Percentiles rank a stretch among this genome's conserved stretches.
Evolutionary conservation across 2,329 filamentous ascomycete species (phyloP).

Genomic region (Nemania bipapillata): DNA sequence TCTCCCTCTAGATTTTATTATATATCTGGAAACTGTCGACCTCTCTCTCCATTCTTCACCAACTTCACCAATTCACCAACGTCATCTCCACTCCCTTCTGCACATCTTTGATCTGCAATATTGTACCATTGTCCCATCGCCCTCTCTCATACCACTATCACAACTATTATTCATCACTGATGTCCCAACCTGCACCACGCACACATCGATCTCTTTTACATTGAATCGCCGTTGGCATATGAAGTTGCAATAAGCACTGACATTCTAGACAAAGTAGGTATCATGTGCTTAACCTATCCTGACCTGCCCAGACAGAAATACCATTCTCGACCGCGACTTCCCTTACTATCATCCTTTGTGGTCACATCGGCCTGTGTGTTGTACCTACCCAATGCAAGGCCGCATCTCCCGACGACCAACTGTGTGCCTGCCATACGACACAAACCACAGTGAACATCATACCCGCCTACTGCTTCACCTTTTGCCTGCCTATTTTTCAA

Average conservation of each 20-base stretch:
- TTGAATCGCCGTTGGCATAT: not conserved
- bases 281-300: too few relatives aligned
- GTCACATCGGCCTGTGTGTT: not conserved
- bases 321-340: too few relatives aligned
- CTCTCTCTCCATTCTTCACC: not conserved
- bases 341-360: not conserved
- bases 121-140: not conserved
- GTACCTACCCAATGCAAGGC: not conserved
- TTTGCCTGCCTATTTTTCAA: not conserved
- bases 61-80: not conserved
- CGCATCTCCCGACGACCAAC: conserved; percentile 2
- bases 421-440: not conserved
- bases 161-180: not conserved
- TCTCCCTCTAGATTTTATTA: not conserved
- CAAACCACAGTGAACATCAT: not conserved
- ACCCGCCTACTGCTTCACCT: not conserved
- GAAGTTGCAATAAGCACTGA: not conserved
- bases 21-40: not conserved
- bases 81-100: not conserved
- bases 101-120: not conserved
- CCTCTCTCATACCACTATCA: not conserved
- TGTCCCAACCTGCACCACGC: not conserved
- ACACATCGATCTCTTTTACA: not conserved
- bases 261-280: not conserved
- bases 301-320: not conserved